Base-by-base conservation (phyloP, 2,329 filamentous ascomycete species). In the Nothophaeocryptopus gaeumannii region DNA sequence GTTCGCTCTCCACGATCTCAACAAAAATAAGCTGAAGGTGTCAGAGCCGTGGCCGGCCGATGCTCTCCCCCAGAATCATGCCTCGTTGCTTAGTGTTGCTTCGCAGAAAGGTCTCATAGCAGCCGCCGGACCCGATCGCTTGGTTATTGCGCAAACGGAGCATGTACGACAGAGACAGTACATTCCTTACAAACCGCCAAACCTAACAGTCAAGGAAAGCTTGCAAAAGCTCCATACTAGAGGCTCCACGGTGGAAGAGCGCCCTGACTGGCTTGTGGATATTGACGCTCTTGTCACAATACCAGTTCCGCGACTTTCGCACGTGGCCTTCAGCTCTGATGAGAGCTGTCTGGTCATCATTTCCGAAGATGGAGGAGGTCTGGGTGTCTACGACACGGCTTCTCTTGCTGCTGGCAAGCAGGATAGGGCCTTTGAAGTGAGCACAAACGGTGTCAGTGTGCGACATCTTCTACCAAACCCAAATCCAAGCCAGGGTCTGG, bases 281-380 rank as follows among this genome's bases (percentile, higher is more conserved):
- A 85, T 54, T 78, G 78, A 91, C 55, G 74, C 39, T 7, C 38
- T 48, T 13, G 43, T 86, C 47, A 83, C 86, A 55, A 79, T 97
- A 5, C 75, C 83, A 1, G 78, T 95, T 62, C 81, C 87, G 63
- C 84, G 86, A 60, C 80, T 96, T 46, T 95, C 89, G 9, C 93
- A 99, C 68, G 77, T 99, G 14, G 84, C 85, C 12, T 99, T 99
- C 68, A 92, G 89, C 0, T 81, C 88, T n/a, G 88, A 95, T 63
- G 95, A 96, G 66, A 83, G 82, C 60, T 89, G 86, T 60, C 75
- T 99, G 53, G 80, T 96, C 32, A 75, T 96, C 20, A 89, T 89
- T 9, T 88, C 89, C 2, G 88, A 96, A 69, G 76, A 80, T 47
- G 87, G 88, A 9, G 87, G 89, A 31, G 89, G 90, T 4, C 73